phyloP scores from a whole-genome alignment of 179 eudicot genomes.

The Dionaea muscipula region DNA sequence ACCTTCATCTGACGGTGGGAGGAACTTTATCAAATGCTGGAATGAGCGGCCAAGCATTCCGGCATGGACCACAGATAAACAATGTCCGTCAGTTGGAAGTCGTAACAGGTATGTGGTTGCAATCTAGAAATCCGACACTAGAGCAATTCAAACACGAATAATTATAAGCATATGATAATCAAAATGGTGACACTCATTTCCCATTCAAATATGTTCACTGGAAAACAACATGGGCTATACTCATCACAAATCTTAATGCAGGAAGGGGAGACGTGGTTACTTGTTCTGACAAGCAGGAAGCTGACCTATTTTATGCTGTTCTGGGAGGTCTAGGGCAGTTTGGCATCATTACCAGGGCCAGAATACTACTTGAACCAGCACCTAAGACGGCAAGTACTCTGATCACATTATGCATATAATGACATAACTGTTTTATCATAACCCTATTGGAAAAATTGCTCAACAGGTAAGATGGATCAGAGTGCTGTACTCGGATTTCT shows the following conservation, averaged over 20 bases:
- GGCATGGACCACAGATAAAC: constrained; percentile 42
- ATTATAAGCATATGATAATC: not conserved
- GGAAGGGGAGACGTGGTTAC: constrained; percentile 66
- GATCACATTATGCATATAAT: too few species aligned
- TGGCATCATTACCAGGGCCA: constrained; percentile 73
- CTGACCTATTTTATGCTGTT: constrained; percentile 67
- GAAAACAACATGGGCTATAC: too few species aligned
- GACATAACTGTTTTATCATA: not conserved
- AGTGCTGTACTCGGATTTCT: constrained; percentile 79
- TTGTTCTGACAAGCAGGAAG: constrained; percentile 57
- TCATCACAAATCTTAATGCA: constrained; percentile 17
- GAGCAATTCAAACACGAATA: too few species aligned
- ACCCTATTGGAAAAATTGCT: not conserved
- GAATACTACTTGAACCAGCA: constrained; percentile 64
- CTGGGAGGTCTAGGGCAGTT: constrained; percentile 95
- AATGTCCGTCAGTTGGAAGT: constrained; percentile 43
- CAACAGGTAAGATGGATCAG: constrained; percentile 94
- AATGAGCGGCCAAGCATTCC: constrained; percentile 50
- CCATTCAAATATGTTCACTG: too few species aligned
- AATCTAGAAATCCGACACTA: not conserved
- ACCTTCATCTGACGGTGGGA: constrained; percentile 50
- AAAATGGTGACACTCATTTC: not conserved
- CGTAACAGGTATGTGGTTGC: constrained; percentile 31
- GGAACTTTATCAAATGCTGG: constrained; percentile 62
- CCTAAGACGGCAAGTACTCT: constrained; percentile 40